Percentiles rank a stretch among this genome's conserved stretches.
phyloP scores from a whole-genome alignment of 129 eudicot species.

The Flaveria ramosissima region DNA sequence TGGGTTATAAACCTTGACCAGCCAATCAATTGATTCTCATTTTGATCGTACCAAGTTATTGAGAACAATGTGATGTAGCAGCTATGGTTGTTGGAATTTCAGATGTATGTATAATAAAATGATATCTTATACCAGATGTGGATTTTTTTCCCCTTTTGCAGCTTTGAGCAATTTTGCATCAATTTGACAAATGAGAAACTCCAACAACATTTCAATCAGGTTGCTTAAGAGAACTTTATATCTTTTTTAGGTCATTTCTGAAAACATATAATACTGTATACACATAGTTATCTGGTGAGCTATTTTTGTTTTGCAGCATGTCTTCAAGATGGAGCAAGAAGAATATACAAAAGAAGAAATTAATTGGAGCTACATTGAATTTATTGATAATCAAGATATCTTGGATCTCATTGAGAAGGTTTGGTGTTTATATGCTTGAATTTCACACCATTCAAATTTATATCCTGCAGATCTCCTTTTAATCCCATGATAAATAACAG shows the following conservation, averaged over 20 bases:
- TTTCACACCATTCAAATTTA: background rate
- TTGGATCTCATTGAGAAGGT: constrained; percentile 99
- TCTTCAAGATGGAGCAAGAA: constrained; percentile 99
- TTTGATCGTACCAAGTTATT: constrained; percentile 1
- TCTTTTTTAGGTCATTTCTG: constrained; percentile 17
- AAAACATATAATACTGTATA: constrained; percentile 6
- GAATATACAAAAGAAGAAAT: constrained; percentile 98
- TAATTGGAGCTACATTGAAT: constrained; percentile 98
- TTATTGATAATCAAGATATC: constrained; percentile 92
- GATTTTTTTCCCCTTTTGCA: constrained; percentile 37
- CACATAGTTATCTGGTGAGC: constrained; percentile 4
- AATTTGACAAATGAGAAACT: constrained; percentile 99
- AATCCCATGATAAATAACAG: constrained; percentile 2
- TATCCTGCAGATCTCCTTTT: constrained; percentile 12
- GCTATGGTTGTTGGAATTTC: constrained; percentile 13
- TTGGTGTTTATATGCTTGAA: constrained; percentile 29
- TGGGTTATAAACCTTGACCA: constrained; percentile 12
- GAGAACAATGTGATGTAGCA: constrained; percentile 1
- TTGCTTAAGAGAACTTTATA: constrained; percentile 26
- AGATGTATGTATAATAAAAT: constrained; percentile 7
- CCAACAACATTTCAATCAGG: constrained; percentile 99
- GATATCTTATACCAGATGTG: constrained; percentile 17
- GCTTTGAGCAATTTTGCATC: constrained; percentile 99
- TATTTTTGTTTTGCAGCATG: constrained; percentile 69
- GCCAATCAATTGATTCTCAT: constrained; percentile 3